These are phyloP conservation scores for Dacryopinax primogenitus DNA, from an alignment of 768 basidiomycete species.

Conservation along the genomic window DNA sequence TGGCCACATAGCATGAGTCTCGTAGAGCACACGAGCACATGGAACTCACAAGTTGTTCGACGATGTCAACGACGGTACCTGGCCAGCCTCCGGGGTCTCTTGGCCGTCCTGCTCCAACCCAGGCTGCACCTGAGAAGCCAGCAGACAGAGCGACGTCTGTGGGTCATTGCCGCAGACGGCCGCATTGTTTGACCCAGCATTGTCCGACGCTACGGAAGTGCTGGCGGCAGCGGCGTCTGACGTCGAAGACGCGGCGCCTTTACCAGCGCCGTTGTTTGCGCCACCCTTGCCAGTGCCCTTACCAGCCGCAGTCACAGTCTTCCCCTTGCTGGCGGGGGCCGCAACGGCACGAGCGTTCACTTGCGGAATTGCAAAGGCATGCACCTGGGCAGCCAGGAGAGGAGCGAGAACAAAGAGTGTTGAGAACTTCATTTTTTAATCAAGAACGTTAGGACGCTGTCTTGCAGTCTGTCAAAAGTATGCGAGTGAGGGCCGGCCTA, in stretches of 20 bases:
- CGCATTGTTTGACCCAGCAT: neutral
- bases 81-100: conserved; percentile 34
- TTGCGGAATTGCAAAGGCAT: neutral
- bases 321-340: neutral
- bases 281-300: neutral
- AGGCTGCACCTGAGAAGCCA: conserved; percentile 11
- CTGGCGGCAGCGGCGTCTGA: neutral
- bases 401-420: neutral
- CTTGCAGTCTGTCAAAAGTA: neutral
- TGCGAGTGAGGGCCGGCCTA: neutral
- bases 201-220: neutral
- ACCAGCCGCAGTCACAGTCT: neutral
- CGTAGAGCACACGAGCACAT: neutral
- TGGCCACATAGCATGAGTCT: neutral
- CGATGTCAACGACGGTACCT: conserved; percentile 41
- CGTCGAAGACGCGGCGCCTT: neutral
- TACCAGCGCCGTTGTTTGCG: neutral
- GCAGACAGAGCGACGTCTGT: neutral
- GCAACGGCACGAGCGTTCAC: neutral
- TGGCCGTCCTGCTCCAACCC: conserved; percentile 43
- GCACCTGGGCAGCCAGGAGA: neutral
- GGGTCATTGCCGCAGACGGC: neutral
- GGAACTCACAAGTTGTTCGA: conserved; percentile 41
- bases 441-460: neutral
- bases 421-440: neutral